These are phyloP conservation scores for Pythium apleroticum DNA, from an alignment of 352 stramenopile species.

Conservation along the genomic window DNA sequence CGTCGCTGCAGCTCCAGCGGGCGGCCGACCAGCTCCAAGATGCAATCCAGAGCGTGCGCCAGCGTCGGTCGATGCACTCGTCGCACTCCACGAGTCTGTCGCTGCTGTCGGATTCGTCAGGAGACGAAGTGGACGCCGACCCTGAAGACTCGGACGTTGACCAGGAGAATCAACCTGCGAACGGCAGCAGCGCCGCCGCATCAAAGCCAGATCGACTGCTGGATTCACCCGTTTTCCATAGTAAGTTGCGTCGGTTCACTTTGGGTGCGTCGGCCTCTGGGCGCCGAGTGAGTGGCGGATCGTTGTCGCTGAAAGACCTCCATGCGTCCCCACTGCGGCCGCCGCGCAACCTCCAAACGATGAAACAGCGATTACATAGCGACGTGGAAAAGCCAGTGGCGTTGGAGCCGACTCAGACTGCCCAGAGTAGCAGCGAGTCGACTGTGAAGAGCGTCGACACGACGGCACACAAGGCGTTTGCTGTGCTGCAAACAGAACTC, in stretches of 20 bases:
- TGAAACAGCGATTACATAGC: constrained; percentile 2
- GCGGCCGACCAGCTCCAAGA: constrained; percentile 53
- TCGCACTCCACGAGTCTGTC: constrained; percentile 15
- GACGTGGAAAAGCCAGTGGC: neutral
- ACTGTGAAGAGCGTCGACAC: constrained; percentile 6
- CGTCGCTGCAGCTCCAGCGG: constrained; percentile 38
- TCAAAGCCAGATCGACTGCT: neutral
- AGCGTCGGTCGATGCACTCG: constrained; percentile 22
- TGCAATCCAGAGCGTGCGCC: constrained; percentile 44
- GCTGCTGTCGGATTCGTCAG: constrained; percentile 19
- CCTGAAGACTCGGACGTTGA: constrained; percentile 3
- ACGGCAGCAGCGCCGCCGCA: neutral
- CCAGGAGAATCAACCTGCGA: constrained; percentile 10
- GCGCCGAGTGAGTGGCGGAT: neutral
- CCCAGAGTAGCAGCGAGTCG: neutral
- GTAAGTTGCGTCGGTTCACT: constrained; percentile 14
- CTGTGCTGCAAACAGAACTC: constrained; percentile 18
- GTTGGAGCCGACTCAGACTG: neutral
- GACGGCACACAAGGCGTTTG: constrained; percentile 12
- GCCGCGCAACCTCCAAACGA: neutral
- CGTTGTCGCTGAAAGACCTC: constrained; percentile 22
- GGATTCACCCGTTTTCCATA: neutral
- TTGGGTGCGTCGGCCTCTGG: constrained; percentile 8
- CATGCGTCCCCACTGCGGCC: constrained; percentile 16
- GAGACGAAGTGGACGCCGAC: neutral